Percentiles rank a stretch among this genome's conserved stretches.
Conservation (phyloP, 2,329 filamentous ascomycete species). For the Biscogniauxia sp. region DNA sequence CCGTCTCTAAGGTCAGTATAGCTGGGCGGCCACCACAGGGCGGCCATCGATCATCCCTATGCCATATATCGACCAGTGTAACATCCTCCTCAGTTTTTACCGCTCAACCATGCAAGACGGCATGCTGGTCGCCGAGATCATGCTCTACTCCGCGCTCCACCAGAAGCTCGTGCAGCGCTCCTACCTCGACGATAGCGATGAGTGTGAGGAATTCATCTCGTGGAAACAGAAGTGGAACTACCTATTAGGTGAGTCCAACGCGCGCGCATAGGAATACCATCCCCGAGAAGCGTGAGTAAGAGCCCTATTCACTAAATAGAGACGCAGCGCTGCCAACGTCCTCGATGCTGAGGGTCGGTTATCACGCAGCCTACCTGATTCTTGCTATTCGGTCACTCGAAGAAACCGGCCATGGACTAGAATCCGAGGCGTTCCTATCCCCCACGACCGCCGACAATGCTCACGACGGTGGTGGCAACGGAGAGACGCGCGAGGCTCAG, state of each 20-base stretch:
- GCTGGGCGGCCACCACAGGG: constrained; percentile 41
- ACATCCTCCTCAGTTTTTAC: constrained; percentile 39
- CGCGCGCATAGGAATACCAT: neutral
- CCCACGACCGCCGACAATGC: constrained; percentile 12
- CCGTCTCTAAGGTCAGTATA: constrained; percentile 13
- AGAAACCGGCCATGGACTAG: constrained; percentile 30
- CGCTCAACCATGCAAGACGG: constrained; percentile 41
- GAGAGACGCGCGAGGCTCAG: constrained; percentile 4
- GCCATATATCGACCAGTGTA: constrained; percentile 39
- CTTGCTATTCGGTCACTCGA: constrained; percentile 30
- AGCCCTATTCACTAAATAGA: constrained; percentile 2
- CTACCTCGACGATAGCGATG: constrained; percentile 30
- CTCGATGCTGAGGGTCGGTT: constrained; percentile 34
- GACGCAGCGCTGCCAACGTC: constrained; percentile 31
- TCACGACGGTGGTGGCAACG: constrained; percentile 11
- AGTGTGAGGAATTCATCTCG: constrained; percentile 32
- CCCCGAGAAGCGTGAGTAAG: neutral
- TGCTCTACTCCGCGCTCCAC: constrained; percentile 37
- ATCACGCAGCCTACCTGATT: constrained; percentile 35
- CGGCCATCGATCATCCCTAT: constrained; percentile 38
- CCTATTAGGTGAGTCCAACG: constrained; percentile 28
- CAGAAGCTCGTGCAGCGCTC: constrained; percentile 33
- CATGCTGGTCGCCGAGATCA: constrained; percentile 40
- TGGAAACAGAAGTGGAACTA: constrained; percentile 38
- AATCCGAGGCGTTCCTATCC: constrained; percentile 28